These are phyloP conservation scores for Schizonepeta tenuifolia DNA, from an alignment of 257 asterid genomes.

Conservation along the genomic window DNA sequence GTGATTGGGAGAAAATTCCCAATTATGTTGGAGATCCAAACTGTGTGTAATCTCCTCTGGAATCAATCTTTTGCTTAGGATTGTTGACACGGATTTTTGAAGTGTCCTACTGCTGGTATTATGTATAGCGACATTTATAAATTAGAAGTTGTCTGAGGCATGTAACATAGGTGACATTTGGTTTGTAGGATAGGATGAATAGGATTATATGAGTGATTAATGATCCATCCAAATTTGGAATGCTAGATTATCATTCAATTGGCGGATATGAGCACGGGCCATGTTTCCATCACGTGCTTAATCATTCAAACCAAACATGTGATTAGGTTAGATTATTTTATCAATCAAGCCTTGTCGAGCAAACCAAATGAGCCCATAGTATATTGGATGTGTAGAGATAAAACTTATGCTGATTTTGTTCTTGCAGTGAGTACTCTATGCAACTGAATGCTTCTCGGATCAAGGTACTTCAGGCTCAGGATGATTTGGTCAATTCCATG, in stretches of 20 bases:
- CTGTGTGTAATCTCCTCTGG: neutral
- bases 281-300: no score
- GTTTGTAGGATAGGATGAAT: no score
- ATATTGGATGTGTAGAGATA: slow-evolving; percentile 7
- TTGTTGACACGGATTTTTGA: neutral
- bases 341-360: no score
- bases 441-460: slow-evolving; percentile 84
- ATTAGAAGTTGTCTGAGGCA: neutral
- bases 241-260: no score
- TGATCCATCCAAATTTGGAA: no score
- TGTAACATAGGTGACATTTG: neutral
- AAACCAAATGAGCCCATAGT: no score
- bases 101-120: neutral
- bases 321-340: no score
- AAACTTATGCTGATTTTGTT: slow-evolving; percentile 23
- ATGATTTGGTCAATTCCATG: slow-evolving; percentile 78
- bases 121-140: neutral
- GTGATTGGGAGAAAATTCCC: slow-evolving; percentile 16
- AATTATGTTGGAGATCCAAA: slow-evolving; percentile 31
- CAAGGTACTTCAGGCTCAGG: slow-evolving; percentile 87
- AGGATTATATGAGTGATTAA: no score
- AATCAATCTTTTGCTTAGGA: neutral
- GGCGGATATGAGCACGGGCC: no score
- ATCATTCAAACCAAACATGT: no score
- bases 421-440: slow-evolving; percentile 80